Base-by-base conservation (phyloP, 495 filamentous ascomycete species). In the Hypoxylon crocopeplum region DNA sequence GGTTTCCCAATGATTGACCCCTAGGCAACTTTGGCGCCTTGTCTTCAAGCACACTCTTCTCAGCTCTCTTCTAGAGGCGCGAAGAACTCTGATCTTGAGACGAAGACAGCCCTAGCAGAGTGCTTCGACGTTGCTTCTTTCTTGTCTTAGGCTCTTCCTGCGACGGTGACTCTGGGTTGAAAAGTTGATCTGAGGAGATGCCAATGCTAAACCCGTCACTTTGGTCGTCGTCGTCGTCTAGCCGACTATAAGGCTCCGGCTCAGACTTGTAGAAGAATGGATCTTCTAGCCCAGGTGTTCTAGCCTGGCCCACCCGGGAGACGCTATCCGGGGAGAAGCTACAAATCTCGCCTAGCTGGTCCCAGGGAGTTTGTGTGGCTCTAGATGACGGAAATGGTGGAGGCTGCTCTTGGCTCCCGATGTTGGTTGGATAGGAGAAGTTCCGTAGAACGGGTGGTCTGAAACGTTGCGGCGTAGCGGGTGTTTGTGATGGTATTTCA, bases 381-480 rank as follows among this genome's bases (percentile, higher is more conserved):
- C 10, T 25, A 25, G 27, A 36, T 1, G 19, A 34, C n/a, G 51
- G 57, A 27, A 37, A 53, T 5, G 27, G 17, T n/a, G 44, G 52
- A 6, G 48, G 29, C 7, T 41, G 46, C 3, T 38, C 40, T 17
- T 16, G 42, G 2, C 25, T 59, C 13, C 42, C 46, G 24, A 69
- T 45, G 40, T 67, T 56, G 13, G 44, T 59, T 19, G 68, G 68
- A 37, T 71, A 71, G 13, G 68, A 71, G 51, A 71, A 71, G 37
- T 71, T 71, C 25, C 68, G 50, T 25, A 69, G 17, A 7, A 71
- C 56, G 6, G 68, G 68, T 8, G 66, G 57, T 7, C 40, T 48
- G 16, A 46, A 15, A 7, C 24, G 17, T 22, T 19, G 56, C 17
- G 60, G 47, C 19, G 48, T 49, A 32, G 33, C 40, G 7, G 49